phyloP scores from a whole-genome alignment of 805 yeast genomes.

The Clavispora asparagi region DNA sequence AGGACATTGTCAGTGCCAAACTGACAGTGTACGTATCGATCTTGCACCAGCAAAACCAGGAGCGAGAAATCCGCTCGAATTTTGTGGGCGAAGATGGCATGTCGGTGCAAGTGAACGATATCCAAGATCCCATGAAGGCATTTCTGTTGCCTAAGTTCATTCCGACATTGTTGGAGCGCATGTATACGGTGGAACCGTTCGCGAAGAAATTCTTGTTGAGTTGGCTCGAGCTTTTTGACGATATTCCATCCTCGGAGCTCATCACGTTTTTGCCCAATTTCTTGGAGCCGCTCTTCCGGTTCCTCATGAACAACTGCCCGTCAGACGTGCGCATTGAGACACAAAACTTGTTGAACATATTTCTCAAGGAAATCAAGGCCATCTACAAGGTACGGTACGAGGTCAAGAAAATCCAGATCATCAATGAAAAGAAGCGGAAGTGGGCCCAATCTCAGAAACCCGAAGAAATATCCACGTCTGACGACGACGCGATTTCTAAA shows the following conservation, averaged over 20 bases:
- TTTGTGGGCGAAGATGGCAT: constrained; percentile 54
- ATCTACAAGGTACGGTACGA: constrained; percentile 63
- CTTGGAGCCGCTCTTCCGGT: constrained; percentile 75
- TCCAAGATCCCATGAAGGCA: constrained; percentile 59
- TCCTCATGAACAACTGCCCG: constrained; percentile 70
- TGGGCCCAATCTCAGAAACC: neutral
- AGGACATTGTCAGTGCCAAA: constrained; percentile 92
- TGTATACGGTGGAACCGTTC: constrained; percentile 88
- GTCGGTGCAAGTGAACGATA: constrained; percentile 53
- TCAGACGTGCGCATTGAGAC: constrained; percentile 70
- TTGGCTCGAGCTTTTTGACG: constrained; percentile 89
- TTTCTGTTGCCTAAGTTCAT: constrained; percentile 84
- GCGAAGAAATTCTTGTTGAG: constrained; percentile 88
- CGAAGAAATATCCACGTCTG: neutral
- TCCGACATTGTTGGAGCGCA: constrained; percentile 85
- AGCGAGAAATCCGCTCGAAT: constrained; percentile 29
- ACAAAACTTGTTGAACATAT: constrained; percentile 64
- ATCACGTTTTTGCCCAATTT: constrained; percentile 86
- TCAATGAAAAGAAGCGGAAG: constrained; percentile 9
- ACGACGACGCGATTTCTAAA: neutral
- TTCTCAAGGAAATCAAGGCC: constrained; percentile 74
- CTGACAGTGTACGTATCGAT: constrained; percentile 83
- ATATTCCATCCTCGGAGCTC: constrained; percentile 86
- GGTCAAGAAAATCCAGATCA: constrained; percentile 29
- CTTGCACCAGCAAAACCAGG: constrained; percentile 39